Conservation (phyloP, 1,139 yeast genomes). For the Pichia inconspicua region DNA sequence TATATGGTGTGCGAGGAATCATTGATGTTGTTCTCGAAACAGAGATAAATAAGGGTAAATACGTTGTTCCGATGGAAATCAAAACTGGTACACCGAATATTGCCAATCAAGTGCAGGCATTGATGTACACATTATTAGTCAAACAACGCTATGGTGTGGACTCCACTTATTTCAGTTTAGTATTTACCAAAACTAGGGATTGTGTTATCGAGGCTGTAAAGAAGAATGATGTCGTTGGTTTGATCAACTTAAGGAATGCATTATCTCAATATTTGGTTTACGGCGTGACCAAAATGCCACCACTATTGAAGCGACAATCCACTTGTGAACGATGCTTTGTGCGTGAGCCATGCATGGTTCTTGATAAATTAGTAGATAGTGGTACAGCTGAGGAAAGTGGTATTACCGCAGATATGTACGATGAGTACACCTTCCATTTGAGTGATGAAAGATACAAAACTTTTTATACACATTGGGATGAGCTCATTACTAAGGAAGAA, state of each 20-base stretch:
- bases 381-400: conserved; percentile 46
- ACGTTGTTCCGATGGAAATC: conserved; percentile 74
- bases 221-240: conserved; percentile 48
- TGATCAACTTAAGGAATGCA: conserved; percentile 62
- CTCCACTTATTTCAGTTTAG: conserved; percentile 57
- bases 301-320: conserved; percentile 41
- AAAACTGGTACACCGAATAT: conserved; percentile 71
- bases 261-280: conserved; percentile 53
- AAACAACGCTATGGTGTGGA: conserved; percentile 72
- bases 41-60: conserved; percentile 31
- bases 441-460: conserved; percentile 34
- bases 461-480: conserved; percentile 70
- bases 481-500: conserved; percentile 68
- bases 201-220: conserved; percentile 36
- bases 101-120: conserved; percentile 80
- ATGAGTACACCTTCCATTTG: conserved; percentile 45
- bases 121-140: conserved; percentile 72
- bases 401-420: conserved; percentile 38
- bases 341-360: conserved; percentile 58
- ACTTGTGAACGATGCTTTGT: conserved; percentile 65
- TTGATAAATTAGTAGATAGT: conserved; percentile 51
- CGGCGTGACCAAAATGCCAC: conserved; percentile 49
- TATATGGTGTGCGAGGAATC: conserved; percentile 84
- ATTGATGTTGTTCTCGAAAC: conserved; percentile 83
- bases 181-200: conserved; percentile 61